Base-by-base conservation (phyloP, 2,329 filamentous ascomycete genomes). In the Sporothrix inflata region DNA sequence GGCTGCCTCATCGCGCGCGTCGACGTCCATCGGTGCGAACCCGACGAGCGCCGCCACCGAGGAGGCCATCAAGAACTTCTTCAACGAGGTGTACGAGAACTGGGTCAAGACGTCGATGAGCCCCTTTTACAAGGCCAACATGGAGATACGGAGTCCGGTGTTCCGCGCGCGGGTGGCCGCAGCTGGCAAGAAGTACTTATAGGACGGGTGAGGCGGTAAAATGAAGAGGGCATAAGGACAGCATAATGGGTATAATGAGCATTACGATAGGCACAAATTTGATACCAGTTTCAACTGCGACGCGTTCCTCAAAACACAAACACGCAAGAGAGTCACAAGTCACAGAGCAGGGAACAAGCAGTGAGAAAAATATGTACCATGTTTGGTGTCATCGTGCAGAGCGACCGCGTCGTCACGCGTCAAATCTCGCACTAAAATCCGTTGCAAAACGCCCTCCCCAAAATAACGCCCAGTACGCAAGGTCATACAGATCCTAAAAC, bases 81-180 rank as follows among this genome's bases (percentile, higher is more conserved):
- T 99, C 84, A 87, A 88, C 19, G 96, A 99, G 80, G 92, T 98
- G 14, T 98, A 98, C 83, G 96, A 99, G 83, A 94, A 91, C 76
- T 99, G 95, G 91, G 89, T 97, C 75, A 99, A 99, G 86, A 93
- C 94, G 14, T 90, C 94, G 72, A 98, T 99, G 96, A 98, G 90
- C 79, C 96, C 96, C 0, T 99, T 99, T 81, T 98, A 98, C 84
- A 87, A 88, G 70, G 89, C 91, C 71, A 95, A 97, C 75, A 92
- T 92, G 86, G 91, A 93, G 77, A 90, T 99, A 69, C 90, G 87
- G 79, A 98, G 94, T 81, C 92, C 94, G 0, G 88, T 98, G 1
- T 99, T 99, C 80, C 87, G 93, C 76, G 85, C 88, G 71, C 89
- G 92, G 78, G 94, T 99, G 24, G 90, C 89, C 1, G 93, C 93